Evolutionary conservation across 176 grass and related monocot species (phyloP).

Genomic region (Bromus sterilis): DNA sequence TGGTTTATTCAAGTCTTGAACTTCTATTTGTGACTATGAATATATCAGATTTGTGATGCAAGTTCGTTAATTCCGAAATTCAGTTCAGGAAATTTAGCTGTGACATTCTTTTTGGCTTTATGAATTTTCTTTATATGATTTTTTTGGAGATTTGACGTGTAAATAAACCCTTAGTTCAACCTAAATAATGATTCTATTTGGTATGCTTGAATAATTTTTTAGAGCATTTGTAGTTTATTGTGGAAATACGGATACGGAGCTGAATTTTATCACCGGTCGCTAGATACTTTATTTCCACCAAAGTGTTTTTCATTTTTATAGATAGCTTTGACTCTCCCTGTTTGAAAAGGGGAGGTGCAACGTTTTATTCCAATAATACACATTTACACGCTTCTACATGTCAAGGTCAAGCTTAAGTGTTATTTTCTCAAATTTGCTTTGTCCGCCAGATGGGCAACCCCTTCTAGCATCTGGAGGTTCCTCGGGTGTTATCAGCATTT

Average conservation of each 20-base stretch:
- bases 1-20: neutral
- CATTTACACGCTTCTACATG: neutral
- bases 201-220: neutral
- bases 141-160: neutral
- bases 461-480: constrained; percentile 92
- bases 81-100: neutral
- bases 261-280: neutral
- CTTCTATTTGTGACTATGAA: neutral
- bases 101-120: neutral
- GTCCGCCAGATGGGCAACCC: constrained; percentile 77
- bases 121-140: neutral
- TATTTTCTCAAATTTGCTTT: constrained; percentile 15
- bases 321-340: neutral
- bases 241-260: neutral
- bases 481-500: constrained; percentile 95
- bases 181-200: neutral
- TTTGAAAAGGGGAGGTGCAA: neutral
- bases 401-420: constrained; percentile 3
- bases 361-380: neutral
- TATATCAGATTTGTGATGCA: neutral
- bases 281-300: neutral
- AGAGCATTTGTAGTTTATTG: neutral
- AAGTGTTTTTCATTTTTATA: neutral
- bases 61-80: neutral
- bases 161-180: neutral